Evolutionary conservation across 768 basidiomycete genomes (phyloP), one percentile per base, ranked within the genome.

Genomic region (Termitomyces sp.): DNA sequence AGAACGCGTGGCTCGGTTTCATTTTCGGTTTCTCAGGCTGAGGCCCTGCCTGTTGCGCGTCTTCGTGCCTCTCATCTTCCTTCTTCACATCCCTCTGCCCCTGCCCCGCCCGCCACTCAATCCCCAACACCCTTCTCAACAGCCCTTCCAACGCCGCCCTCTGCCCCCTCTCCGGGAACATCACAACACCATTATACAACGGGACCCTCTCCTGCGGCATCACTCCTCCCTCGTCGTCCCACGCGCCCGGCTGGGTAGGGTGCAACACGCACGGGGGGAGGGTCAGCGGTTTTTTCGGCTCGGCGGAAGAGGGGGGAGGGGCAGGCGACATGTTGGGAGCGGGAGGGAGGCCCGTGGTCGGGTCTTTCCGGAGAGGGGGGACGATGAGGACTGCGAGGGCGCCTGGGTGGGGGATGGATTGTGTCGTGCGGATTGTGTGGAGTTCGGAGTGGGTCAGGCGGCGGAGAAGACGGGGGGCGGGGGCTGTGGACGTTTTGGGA

Each of bases 371-470:
- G 23, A 84, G 71, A 3, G 86, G 86, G 17, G 89, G 87, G 6
- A 86, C 78, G 28, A 88, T 77, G 32, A 92, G 68, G 37, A 92
- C 68, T n/a, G 89, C 89, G 2, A 84, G 69, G 0, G 84, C 86
- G 61, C 79, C 75, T 7, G 73, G 66, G 63, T 74, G 76, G 4
- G 83, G 79, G 32, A 86, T 67, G 0, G 66, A 60, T 2, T 80
- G 76, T 1, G 79, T 79, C 19, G 71, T 63, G 54, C 76, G 75
- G 27, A 89, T 65, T 1, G 63, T 42, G 6, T 69, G 70, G 76
- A 82, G 85, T 66, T 92, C 89, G 12, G 70, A 70, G 37, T 80
- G 76, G 16, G 87, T 86, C 12, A 93, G 76, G 51, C 85, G 79
- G 39, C 88, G 79, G 32, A 93, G 69, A 47, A 87, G 63, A 17